Evolutionary conservation across 441 rosid genomes (phyloP), one percentile per base, ranked within the genome.

Genomic region (Croton laevigatus): DNA sequence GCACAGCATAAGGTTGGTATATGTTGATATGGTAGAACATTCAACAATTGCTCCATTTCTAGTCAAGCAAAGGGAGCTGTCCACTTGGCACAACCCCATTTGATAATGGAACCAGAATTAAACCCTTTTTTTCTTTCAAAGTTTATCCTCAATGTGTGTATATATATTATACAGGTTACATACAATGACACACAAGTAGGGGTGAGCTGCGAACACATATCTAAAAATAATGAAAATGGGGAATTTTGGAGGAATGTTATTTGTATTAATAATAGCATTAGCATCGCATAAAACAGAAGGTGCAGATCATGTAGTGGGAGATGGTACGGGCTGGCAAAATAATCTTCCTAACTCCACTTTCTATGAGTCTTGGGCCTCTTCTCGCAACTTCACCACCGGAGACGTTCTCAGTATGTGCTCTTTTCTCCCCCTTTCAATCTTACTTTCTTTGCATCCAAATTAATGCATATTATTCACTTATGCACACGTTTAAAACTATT

Each of bases 291-390:
- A 61, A 6, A 42, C 66, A 10, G 66, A 75, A 14, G 84, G 84
- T 12, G 73, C 58, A 0, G 55, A 6, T 1, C 3, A 69, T 49
- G 32, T n/a, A 0, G 90, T 86, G 0, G 90, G 90, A 46, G 78
- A 5, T 54, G 1, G 23, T 27, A 16, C 4, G 6, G 83, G 83
- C 0, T 86, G 88, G 88, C 51, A 6, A 40, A 48, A 27, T 27
- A 27, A 3, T 17, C 49, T 62, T 60, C 11, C 65, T 0, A 69
- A 51, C 40, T 0, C 42, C 59, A 53, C 46, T 68, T 66, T 70
- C 65, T 86, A 81, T 61, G 2, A 79, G 3, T 27, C 0, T 48
- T 86, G 90, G 90, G 82, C 81, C 14, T 20, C 78, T 11, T 0
- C 32, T n/a, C 40, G 17, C 6, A 69, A 40, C 51, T 84, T 84